Evolutionary conservation across 495 filamentous ascomycete species (phyloP).

Genomic region (Podospora anserina): DNA sequence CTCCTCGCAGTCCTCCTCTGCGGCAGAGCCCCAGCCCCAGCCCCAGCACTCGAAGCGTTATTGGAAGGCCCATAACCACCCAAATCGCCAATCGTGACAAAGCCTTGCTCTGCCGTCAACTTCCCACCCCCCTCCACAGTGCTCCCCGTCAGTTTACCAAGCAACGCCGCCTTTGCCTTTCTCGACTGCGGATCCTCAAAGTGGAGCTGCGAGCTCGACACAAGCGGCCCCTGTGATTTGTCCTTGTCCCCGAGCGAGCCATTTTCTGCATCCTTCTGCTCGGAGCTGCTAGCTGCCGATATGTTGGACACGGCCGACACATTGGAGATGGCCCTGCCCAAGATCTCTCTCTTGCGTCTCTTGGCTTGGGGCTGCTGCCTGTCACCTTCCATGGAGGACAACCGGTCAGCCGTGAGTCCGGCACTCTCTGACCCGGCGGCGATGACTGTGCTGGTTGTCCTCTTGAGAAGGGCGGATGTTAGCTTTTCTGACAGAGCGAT

Average conservation of each 20-base stretch:
- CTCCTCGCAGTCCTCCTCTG: slow-evolving; percentile 4
- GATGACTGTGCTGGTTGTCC: slow-evolving; percentile 15
- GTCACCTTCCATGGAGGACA: slow-evolving; percentile 22
- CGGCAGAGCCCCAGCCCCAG: neutral
- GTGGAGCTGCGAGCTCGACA: slow-evolving; percentile 39
- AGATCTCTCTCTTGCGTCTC: slow-evolving; percentile 39
- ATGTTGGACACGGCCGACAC: slow-evolving; percentile 39
- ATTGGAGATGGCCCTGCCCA: slow-evolving; percentile 52
- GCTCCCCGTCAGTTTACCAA: neutral
- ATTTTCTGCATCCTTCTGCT: neutral
- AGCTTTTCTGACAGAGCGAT: slow-evolving; percentile 33
- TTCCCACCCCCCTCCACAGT: neutral
- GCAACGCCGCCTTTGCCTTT: slow-evolving; percentile 13
- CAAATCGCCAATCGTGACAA: slow-evolving; percentile 1
- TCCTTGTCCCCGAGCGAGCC: slow-evolving; percentile 15
- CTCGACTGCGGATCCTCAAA: slow-evolving; percentile 47
- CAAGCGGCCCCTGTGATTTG: slow-evolving; percentile 34
- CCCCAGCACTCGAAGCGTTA: neutral
- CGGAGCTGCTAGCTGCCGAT: neutral
- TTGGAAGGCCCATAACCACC: neutral
- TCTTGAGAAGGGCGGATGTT: slow-evolving; percentile 24
- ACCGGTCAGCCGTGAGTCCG: neutral
- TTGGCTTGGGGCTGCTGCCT: neutral
- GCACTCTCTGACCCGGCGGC: slow-evolving; percentile 1
- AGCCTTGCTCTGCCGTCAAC: neutral